These are phyloP conservation scores for Paecilomyces variotii DNA, from an alignment of 2,329 filamentous ascomycete species.

Conservation along the genomic window DNA sequence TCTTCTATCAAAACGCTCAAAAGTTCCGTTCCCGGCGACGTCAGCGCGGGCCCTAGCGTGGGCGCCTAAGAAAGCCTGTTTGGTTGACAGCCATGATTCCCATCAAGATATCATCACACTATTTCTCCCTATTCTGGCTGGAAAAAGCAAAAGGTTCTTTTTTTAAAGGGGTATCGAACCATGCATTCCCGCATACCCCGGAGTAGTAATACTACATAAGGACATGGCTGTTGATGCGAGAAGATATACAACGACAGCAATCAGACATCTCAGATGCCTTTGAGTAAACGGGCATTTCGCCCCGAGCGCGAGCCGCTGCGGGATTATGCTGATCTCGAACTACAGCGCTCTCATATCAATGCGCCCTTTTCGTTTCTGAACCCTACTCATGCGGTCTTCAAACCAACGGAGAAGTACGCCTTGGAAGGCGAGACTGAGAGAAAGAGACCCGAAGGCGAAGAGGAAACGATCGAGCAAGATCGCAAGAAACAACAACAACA, in stretches of 20 bases:
- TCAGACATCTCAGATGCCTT: not conserved
- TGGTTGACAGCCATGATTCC: too few relatives aligned
- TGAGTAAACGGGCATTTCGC: not conserved
- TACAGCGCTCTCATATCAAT: slow-evolving; percentile 1
- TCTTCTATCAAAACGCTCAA: too few relatives aligned
- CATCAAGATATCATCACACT: too few relatives aligned
- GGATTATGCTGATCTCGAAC: not conserved
- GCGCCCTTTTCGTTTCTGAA: slow-evolving; percentile 44
- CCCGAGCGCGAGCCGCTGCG: not conserved
- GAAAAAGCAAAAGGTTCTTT: not conserved
- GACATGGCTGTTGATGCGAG: not conserved
- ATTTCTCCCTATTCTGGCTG: not conserved
- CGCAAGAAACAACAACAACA: not conserved
- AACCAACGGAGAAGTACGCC: slow-evolving; percentile 5
- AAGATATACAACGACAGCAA: not conserved
- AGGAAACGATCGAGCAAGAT: slow-evolving; percentile 2
- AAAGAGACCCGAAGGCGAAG: not conserved
- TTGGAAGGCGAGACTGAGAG: slow-evolving; percentile 3
- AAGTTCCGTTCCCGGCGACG: not conserved
- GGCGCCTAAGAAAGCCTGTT: not conserved
- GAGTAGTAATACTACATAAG: not conserved
- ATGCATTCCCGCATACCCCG: not conserved
- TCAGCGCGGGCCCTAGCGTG: not conserved
- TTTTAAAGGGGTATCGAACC: not conserved
- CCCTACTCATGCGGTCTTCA: slow-evolving; percentile 38